phyloP scores from a whole-genome alignment of 176 grass and related monocot genomes.

The Oryza brachyantha region DNA sequence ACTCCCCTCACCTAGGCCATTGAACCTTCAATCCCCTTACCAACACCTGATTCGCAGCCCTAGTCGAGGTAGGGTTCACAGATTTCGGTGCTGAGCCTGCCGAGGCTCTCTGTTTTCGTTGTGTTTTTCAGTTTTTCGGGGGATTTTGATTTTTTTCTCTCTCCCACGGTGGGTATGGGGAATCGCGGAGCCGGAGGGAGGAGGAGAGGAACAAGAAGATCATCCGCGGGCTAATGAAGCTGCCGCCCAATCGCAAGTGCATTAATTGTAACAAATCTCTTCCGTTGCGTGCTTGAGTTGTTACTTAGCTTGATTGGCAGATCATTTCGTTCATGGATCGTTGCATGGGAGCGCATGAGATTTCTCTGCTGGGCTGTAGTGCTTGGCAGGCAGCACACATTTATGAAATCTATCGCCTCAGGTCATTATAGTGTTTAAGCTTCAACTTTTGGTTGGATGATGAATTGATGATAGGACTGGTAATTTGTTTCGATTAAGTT shows the following conservation, averaged over 20 bases:
- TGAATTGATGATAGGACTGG: not conserved
- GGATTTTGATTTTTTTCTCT: not conserved
- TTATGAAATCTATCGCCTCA: not conserved
- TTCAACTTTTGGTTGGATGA: not conserved
- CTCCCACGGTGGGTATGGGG: conserved; percentile 68
- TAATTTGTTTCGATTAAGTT: not conserved
- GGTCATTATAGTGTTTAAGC: not conserved
- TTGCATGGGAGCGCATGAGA: not conserved
- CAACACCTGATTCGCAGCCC: conserved; percentile 13
- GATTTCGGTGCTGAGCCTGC: not conserved
- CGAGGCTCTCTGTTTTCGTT: conserved; percentile 1
- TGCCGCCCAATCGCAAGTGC: conserved; percentile 94
- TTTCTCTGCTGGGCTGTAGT: not conserved
- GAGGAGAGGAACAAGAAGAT: conserved; percentile 99
- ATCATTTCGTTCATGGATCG: conserved; percentile 8
- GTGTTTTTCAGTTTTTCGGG: not conserved
- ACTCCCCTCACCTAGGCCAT: conserved; percentile 52
- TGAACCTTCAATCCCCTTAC: conserved; percentile 31
- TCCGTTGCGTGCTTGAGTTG: not conserved
- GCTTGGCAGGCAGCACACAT: conserved; percentile 11
- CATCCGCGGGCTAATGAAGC: conserved; percentile 95
- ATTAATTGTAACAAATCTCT: conserved; percentile 83
- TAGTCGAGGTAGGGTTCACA: conserved; percentile 47
- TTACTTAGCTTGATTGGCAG: conserved; percentile 26
- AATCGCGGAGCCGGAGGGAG: conserved; percentile 84